Evolutionary conservation across 495 filamentous ascomycete species (phyloP), one percentile per base, ranked within the genome.

Genomic region (Penicillium nucicola): DNA sequence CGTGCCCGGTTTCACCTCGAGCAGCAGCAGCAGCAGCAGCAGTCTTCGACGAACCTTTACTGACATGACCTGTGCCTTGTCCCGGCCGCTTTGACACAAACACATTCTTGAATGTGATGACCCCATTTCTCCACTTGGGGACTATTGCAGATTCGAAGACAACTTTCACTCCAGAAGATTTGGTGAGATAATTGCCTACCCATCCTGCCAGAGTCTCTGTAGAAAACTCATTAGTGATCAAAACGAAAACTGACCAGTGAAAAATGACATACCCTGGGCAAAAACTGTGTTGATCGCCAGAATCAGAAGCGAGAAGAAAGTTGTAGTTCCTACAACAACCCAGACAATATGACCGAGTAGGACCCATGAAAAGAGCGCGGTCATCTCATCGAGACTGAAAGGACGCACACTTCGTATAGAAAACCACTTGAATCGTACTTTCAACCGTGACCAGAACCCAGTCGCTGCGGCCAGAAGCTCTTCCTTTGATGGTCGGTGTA

Each of bases 61-160:
- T 92, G 33, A 98, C 95, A 62, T 89, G 80, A 38, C 80, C 84
- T 6, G 70, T 68, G 15, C 74, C 77, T 60, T 95, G 87, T 2
- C 93, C 93, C 10, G 95, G 95, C 47, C 93, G 76, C 45, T 92
- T 77, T 7, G 93, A 97, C 3, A 97, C 88, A 61, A 97, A 97
- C 8, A 98, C 93, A 63, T 96, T 97, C 60, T 89, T 88, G 72
- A 98, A 95, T 0, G 89, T 89, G 52, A 98, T 98, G 18, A 96
- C 91, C 10, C 91, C 91, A 60, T 90, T 85, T 55, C 81, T 85
- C 93, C 93, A 98, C 60, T 86, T 90, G 10, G 93, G 93, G 12
- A 97, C 93, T 57, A 98, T 95, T 12, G 93, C 93, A 52, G 90
- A 97, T 67, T 98, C 93, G 63, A 98, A 98, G 18, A 98, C 86